These are phyloP conservation scores for Coemansia sp. DNA, from an alignment of 192 early-diverging fungal genomes.

Conservation along the genomic window DNA sequence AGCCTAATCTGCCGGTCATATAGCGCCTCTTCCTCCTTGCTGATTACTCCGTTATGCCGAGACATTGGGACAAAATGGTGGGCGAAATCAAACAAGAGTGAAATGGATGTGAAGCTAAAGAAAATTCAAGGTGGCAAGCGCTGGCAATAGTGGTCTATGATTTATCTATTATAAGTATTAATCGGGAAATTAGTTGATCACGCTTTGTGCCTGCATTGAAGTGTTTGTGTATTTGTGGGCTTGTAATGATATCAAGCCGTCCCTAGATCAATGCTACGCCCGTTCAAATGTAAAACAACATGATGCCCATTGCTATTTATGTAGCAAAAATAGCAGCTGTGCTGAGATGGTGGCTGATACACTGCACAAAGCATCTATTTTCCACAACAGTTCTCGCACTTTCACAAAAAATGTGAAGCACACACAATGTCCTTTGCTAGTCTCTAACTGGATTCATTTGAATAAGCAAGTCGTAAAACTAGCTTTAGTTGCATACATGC, in stretches of 20 bases:
- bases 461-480: background rate
- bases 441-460: background rate
- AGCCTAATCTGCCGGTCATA: conserved; percentile 98
- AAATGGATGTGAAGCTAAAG: background rate
- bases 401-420: background rate
- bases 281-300: background rate
- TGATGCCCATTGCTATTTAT: background rate
- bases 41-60: conserved; percentile 16
- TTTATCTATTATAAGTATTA: background rate
- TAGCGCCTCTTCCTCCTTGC: conserved; percentile 82
- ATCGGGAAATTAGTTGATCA: background rate
- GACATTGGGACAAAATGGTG: background rate
- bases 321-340: background rate
- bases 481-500: background rate
- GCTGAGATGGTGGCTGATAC: background rate
- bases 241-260: background rate
- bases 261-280: background rate
- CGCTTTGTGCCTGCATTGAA: background rate
- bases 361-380: background rate
- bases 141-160: background rate
- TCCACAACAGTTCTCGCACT: background rate
- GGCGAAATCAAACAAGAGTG: background rate
- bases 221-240: background rate
- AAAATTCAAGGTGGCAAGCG: background rate
- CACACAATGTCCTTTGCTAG: background rate